Evolutionary conservation across 176 grass and related monocot species (phyloP).

Genomic region (Thinopyrum elongatum): DNA sequence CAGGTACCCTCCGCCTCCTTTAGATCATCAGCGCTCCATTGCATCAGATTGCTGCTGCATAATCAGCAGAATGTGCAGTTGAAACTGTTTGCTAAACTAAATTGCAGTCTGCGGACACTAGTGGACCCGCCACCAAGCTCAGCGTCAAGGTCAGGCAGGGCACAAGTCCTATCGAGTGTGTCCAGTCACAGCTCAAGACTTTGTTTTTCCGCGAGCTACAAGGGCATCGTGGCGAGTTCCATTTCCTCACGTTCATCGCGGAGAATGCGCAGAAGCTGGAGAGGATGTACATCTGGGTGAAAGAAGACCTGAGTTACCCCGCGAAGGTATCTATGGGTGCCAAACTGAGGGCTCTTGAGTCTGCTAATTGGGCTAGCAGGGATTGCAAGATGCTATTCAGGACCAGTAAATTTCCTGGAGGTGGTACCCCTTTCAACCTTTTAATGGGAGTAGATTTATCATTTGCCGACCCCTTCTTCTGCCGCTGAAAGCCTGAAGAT

Average conservation of each 20-base stretch:
- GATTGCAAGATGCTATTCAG: background rate
- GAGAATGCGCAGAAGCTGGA: slow-evolving; percentile 3
- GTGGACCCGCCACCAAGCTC: background rate
- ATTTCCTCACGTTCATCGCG: background rate
- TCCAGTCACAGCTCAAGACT: background rate
- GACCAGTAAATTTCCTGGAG: background rate
- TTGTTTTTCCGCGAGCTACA: background rate
- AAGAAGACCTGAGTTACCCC: background rate
- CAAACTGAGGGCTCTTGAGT: background rate
- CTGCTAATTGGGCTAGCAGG: background rate
- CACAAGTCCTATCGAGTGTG: background rate
- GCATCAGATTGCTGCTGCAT: background rate
- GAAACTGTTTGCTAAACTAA: background rate
- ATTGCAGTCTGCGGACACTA: background rate
- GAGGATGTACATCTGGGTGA: background rate
- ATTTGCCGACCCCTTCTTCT: background rate
- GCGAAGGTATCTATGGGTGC: background rate
- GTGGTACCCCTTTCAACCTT: background rate
- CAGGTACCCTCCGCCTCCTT: background rate
- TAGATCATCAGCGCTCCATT: background rate
- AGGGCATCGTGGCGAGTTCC: background rate
- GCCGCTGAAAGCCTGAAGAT: background rate
- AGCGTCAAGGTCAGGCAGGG: background rate
- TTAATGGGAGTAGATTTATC: background rate
- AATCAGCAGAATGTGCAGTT: background rate